A percentile compares a stretch with the other conserved stretches of the same genome.
phyloP scores from a whole-genome alignment of 805 yeast genomes.

The Cyberlindnera maclurae region DNA sequence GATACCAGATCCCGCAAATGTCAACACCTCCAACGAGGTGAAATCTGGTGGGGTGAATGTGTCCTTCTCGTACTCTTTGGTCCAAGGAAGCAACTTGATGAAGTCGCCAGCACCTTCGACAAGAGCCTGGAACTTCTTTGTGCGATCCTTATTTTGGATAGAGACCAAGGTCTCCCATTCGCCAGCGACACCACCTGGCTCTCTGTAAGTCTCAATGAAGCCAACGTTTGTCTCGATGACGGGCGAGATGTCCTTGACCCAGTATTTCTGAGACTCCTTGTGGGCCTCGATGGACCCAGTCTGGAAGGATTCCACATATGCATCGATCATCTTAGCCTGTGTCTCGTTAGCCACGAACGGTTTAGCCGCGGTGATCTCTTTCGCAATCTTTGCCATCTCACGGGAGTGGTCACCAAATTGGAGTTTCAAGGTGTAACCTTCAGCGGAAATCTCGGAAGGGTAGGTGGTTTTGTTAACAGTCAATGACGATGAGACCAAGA shows the following conservation, averaged over 20 bases:
- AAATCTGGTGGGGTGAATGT: constrained; percentile 88
- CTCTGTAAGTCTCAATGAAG: constrained; percentile 88
- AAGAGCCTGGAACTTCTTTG: constrained; percentile 66
- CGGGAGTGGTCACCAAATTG: constrained; percentile 71
- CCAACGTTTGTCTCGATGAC: constrained; percentile 77
- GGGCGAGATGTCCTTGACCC: constrained; percentile 88
- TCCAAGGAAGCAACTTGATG: constrained; percentile 74
- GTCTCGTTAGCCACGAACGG: constrained; percentile 65
- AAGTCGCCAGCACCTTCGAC: constrained; percentile 62
- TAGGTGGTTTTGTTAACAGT: constrained; percentile 44
- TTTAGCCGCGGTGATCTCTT: constrained; percentile 48
- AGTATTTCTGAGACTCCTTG: constrained; percentile 71
- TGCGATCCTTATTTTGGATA: constrained; percentile 81
- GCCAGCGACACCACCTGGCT: constrained; percentile 86
- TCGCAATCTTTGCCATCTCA: constrained; percentile 57
- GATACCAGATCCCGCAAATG: constrained; percentile 84
- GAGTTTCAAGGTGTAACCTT: constrained; percentile 40
- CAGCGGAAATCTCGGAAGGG: constrained; percentile 37
- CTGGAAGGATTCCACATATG: constrained; percentile 61
- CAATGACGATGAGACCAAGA: constrained; percentile 63
- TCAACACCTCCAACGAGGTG: constrained; percentile 81
- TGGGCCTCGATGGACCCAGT: constrained; percentile 85
- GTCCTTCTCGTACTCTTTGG: constrained; percentile 67
- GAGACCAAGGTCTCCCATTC: constrained; percentile 93
- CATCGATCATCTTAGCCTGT: constrained; percentile 57